Conservation (phyloP, 495 filamentous ascomycete species). For the Letharia lupina region DNA sequence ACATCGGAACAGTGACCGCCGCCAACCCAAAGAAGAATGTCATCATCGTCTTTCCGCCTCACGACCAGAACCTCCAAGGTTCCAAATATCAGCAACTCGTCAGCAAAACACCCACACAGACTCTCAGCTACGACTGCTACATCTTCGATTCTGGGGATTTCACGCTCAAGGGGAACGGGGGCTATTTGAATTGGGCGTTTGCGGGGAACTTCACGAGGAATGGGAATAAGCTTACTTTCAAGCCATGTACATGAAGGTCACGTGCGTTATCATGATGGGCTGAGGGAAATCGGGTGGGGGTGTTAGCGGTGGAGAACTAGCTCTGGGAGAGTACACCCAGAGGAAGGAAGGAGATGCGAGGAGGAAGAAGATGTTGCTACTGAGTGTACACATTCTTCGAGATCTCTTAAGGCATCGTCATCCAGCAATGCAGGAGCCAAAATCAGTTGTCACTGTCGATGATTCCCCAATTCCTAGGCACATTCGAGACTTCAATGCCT, state of each 20-base stretch:
- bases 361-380: background rate
- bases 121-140: background rate
- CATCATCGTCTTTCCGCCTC: background rate
- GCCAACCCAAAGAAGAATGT: background rate
- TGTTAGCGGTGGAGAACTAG: background rate
- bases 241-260: background rate
- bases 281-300: background rate
- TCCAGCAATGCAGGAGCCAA: background rate
- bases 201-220: background rate
- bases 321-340: background rate
- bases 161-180: background rate
- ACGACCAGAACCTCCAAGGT: background rate
- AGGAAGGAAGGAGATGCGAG: background rate
- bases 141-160: background rate
- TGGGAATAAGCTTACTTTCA: background rate
- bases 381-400: background rate
- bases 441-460: background rate
- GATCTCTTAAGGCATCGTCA: background rate
- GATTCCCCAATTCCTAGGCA: too few relatives aligned
- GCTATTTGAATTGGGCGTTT: slow-evolving; percentile 1
- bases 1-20: background rate
- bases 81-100: background rate
- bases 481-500: background rate
- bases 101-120: background rate
- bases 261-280: background rate